These are phyloP conservation scores for Tetrahymena elliotti DNA, from an alignment of 73 alveolate species.

Conservation along the genomic window DNA sequence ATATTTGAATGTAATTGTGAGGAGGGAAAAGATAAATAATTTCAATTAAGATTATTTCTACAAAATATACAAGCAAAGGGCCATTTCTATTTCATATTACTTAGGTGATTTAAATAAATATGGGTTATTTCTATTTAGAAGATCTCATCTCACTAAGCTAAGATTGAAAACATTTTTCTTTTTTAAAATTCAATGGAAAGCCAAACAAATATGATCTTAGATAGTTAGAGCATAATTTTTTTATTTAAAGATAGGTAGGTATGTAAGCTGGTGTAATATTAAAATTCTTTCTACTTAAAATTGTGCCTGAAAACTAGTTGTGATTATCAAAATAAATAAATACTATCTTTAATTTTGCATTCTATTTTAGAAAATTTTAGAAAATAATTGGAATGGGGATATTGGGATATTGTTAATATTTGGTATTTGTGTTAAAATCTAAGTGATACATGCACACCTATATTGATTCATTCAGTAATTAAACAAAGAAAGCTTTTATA, in stretches of 20 bases:
- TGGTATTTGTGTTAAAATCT: not conserved
- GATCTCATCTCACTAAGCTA: not conserved
- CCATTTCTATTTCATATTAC: not conserved
- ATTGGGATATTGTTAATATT: not conserved
- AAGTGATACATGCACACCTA: no score
- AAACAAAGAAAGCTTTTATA: not conserved
- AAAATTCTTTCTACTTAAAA: not conserved
- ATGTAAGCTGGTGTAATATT: not conserved
- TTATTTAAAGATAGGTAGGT: not conserved
- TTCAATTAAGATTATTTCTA: not conserved
- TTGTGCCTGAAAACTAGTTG: not conserved
- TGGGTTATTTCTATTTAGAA: not conserved
- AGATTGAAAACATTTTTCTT: not conserved
- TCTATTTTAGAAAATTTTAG: not conserved
- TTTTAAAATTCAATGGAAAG: not conserved
- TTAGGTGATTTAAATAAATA: not conserved
- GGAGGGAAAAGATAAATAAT: not conserved
- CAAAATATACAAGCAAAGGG: not conserved
- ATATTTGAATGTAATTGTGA: not conserved
- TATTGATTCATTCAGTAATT: not conserved
- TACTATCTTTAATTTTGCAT: not conserved
- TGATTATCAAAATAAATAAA: not conserved
- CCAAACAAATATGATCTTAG: not conserved
- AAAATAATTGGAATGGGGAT: not conserved
- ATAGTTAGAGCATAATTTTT: not conserved